Evolutionary conservation across 768 basidiomycete genomes (phyloP).

Genomic region (Chiua virens): DNA sequence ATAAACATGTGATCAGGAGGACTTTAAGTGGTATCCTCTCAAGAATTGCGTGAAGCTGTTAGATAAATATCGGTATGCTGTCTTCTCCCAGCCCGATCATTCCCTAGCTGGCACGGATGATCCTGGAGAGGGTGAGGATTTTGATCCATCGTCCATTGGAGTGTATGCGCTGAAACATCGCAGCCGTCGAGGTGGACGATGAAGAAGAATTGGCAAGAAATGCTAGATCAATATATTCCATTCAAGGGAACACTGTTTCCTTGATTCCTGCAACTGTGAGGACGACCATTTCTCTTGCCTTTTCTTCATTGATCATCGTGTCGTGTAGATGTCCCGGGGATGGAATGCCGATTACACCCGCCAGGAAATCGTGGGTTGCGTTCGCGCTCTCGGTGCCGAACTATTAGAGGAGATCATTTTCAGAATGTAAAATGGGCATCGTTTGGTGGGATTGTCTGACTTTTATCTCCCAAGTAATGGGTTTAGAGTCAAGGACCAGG

Average conservation of each 20-base stretch:
- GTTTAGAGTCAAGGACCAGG: background rate
- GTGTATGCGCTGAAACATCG: conserved; percentile 11
- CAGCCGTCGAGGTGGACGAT: conserved; percentile 10
- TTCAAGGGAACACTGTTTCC: conserved; percentile 17
- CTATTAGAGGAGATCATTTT: conserved; percentile 44
- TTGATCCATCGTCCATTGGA: background rate
- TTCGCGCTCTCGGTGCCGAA: conserved; percentile 44
- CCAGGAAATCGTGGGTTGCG: conserved; percentile 40
- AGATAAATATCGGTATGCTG: conserved; percentile 65
- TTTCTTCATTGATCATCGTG: conserved; percentile 5
- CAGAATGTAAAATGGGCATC: conserved; percentile 14
- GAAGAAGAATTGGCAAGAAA: conserved; percentile 22
- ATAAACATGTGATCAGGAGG: conserved; percentile 50
- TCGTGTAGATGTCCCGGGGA: conserved; percentile 19
- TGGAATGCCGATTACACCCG: conserved; percentile 34
- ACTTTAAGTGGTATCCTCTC: conserved; percentile 74
- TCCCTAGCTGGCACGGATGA: conserved; percentile 41
- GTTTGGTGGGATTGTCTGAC: background rate
- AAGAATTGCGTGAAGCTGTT: conserved; percentile 58
- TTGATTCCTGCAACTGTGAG: conserved; percentile 30
- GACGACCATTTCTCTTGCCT: background rate
- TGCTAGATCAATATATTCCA: conserved; percentile 24
- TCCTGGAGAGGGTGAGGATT: conserved; percentile 24
- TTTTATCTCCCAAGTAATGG: background rate
- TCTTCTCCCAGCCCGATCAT: conserved; percentile 63